Percentiles rank a stretch among this genome's conserved stretches.
phyloP scores from a whole-genome alignment of 148 eudicot genomes.

The Chenopodium berlandieri region DNA sequence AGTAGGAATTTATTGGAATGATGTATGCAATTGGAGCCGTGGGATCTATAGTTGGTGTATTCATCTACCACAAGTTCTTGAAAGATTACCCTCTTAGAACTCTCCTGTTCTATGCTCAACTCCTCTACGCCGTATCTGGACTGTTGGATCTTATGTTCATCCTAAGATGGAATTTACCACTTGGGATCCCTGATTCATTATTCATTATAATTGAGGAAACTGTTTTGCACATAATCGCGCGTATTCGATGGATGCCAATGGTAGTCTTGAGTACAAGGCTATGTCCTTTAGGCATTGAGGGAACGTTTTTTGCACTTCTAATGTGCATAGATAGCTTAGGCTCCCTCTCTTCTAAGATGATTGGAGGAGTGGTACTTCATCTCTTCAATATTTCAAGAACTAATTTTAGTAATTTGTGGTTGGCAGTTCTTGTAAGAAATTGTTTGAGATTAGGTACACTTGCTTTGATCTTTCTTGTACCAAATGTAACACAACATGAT shows the following conservation, averaged over 20 bases:
- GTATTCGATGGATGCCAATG: constrained; percentile 68
- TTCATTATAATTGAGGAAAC: constrained; percentile 55
- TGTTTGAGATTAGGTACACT: constrained; percentile 47
- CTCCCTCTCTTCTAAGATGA: constrained; percentile 45
- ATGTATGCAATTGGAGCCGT: constrained; percentile 56
- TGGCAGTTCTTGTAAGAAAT: constrained; percentile 49
- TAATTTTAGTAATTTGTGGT: constrained; percentile 57
- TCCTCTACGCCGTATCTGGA: constrained; percentile 46
- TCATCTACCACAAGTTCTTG: constrained; percentile 51
- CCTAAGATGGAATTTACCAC: constrained; percentile 46
- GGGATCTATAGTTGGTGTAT: constrained; percentile 58
- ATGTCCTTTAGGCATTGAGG: constrained; percentile 65
- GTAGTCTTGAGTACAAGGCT: constrained; percentile 52
- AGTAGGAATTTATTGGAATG: constrained; percentile 60
- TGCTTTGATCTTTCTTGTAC: constrained; percentile 50
- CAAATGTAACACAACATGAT: constrained; percentile 41
- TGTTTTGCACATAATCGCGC: constrained; percentile 31
- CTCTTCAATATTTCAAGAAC: constrained; percentile 53
- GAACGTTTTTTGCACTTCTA: constrained; percentile 59
- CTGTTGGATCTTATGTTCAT: constrained; percentile 62
- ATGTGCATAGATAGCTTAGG: constrained; percentile 74
- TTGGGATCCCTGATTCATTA: constrained; percentile 56
- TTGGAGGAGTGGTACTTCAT: constrained; percentile 55
- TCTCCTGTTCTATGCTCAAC: constrained; percentile 51
- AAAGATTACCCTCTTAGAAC: constrained; percentile 47